Evolutionary conservation across 2,329 filamentous ascomycete genomes (phyloP), one percentile per base, ranked within the genome.

Genomic region (Aspergillus pseudoglaucus): DNA sequence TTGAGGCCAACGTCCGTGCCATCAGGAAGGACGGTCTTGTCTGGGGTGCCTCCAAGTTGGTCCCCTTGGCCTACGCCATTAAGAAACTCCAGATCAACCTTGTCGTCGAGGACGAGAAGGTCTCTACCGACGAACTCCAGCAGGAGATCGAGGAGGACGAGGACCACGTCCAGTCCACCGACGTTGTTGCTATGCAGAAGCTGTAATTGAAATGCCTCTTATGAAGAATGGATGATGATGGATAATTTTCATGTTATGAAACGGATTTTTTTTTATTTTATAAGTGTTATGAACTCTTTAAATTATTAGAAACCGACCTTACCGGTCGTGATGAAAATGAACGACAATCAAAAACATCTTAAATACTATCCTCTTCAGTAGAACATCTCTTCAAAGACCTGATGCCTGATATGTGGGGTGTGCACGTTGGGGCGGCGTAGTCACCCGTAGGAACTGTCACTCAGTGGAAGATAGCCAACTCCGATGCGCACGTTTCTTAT

Each of bases 71-170:
- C 66, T 98, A 88, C 81, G 93, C 93, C 80, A 94, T 98, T 80
- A 93, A 88, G 82, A 97, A 97, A 83, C 84, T 98, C 56, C 91
- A 97, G 82, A 95, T 98, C 80, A 97, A 88, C 85, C 75, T 97
- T 61, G 90, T 97, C 63, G 78, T 97, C 58, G 93, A 97, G 80
- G 93, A 98, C 71, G 91, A 97, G 59, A 96, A 96, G 83, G 73
- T 98, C 68, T 90, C 88, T 59, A 72, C 88, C 57, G 82, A 85
- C 61, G 91, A 96, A 55, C 84, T 98, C 60, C 83, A 95, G 80
- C 83, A 88, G 69, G 66, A 87, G 78, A 94, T 97, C 64, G 81
- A 82, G 67, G 88, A 81, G 60, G 81, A 90, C 64, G 93, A 97
- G 79, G 93, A 98, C 71, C 86, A 88, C 72, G 90, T 98, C 68